phyloP scores from a whole-genome alignment of 2,329 filamentous ascomycete genomes.

The Beauveria rudraprayagi region DNA sequence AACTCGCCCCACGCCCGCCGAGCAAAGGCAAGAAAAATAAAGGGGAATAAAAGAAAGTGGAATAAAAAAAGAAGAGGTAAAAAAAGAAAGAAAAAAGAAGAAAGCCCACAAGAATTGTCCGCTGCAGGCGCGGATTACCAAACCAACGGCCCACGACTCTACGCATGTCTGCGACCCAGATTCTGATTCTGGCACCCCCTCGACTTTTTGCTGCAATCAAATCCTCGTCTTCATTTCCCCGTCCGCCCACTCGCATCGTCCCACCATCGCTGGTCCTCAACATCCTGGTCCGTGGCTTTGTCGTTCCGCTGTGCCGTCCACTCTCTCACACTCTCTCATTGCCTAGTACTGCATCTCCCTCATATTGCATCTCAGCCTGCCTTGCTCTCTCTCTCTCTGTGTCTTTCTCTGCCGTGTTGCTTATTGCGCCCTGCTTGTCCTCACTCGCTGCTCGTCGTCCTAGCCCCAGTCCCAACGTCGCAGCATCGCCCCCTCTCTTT shows the following conservation, averaged over 20 bases:
- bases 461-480: not conserved
- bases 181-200: not conserved
- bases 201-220: not conserved
- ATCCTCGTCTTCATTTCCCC: slow-evolving; percentile 9
- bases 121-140: slow-evolving; percentile 9
- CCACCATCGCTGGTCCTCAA: slow-evolving; percentile 9
- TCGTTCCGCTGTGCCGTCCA: slow-evolving; percentile 1
- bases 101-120: not conserved
- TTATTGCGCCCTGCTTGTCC: too few species aligned
- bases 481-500: slow-evolving; percentile 3
- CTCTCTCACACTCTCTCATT: not conserved
- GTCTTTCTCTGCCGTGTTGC: not conserved
- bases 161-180: not conserved
- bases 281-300: slow-evolving; percentile 7
- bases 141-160: slow-evolving; percentile 8
- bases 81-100: too few species aligned
- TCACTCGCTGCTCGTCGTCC: not conserved
- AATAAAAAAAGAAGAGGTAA: not conserved
- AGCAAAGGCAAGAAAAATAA: not conserved
- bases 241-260: slow-evolving; percentile 11
- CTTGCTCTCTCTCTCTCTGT: not conserved
- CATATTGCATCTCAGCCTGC: not conserved
- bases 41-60: not conserved
- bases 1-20: not conserved
- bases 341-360: not conserved